Percentiles rank a stretch among this genome's conserved stretches.
phyloP scores from a whole-genome alignment of 192 early-diverging fungal genomes.

The Podochytrium sp. region DNA sequence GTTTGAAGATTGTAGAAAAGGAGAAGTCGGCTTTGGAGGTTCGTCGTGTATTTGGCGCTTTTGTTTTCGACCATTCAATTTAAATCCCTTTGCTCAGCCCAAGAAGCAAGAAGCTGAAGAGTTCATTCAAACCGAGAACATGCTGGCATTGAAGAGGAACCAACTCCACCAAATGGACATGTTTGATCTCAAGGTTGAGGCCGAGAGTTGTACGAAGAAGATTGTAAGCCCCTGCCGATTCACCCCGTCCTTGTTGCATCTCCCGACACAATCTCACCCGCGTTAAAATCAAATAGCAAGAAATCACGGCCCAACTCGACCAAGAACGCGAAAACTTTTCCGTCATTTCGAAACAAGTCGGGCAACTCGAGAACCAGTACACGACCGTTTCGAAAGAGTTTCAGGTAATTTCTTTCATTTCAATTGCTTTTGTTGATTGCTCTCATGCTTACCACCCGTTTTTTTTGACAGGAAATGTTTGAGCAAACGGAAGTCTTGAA shows the following conservation, averaged over 20 bases:
- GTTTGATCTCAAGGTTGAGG: constrained; percentile 61
- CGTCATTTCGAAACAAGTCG: constrained; percentile 7
- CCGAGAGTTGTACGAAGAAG: constrained; percentile 31
- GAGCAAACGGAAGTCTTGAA: constrained; percentile 69
- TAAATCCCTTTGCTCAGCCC: constrained; percentile 37
- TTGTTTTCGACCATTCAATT: neutral
- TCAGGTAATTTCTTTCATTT: neutral
- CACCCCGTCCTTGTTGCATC: neutral
- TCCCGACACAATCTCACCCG: neutral
- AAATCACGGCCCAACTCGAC: constrained; percentile 57
- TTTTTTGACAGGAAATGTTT: constrained; percentile 43
- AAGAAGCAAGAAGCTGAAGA: constrained; percentile 80
- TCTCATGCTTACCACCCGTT: neutral
- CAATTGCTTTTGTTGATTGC: neutral
- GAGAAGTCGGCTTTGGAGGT: constrained; percentile 83
- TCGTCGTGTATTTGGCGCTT: neutral
- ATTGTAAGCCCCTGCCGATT: constrained; percentile 4
- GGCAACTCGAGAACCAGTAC: constrained; percentile 9
- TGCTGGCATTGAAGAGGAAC: constrained; percentile 72
- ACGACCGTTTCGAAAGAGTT: neutral
- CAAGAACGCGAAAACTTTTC: constrained; percentile 65
- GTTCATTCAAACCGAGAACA: constrained; percentile 83
- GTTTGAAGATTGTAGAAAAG: constrained; percentile 87
- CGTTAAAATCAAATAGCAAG: constrained; percentile 29
- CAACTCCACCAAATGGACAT: constrained; percentile 75